A percentile compares a stretch with the other conserved stretches of the same genome.
Evolutionary conservation across 2,329 filamentous ascomycete genomes (phyloP).

Genomic region (Xylaria sp.): DNA sequence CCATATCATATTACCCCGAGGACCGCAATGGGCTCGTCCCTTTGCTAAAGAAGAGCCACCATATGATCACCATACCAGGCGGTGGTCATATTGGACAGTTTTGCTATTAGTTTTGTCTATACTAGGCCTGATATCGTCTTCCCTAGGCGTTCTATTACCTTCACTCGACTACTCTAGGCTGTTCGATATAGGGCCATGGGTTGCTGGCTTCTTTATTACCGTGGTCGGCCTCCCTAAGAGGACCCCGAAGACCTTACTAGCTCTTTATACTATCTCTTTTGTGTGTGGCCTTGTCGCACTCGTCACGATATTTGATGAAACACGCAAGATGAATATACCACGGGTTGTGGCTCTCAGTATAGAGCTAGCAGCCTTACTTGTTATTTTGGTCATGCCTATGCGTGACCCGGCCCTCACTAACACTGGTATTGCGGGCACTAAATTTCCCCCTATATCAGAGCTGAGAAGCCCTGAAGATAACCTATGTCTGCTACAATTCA

Average conservation of each 20-base stretch:
- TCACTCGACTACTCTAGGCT: constrained; percentile 45
- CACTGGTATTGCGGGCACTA: constrained; percentile 68
- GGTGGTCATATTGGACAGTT: constrained; percentile 55
- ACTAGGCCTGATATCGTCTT: constrained; percentile 50
- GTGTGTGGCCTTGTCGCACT: constrained; percentile 46
- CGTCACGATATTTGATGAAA: constrained; percentile 45
- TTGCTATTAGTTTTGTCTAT: constrained; percentile 49
- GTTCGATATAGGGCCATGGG: constrained; percentile 55
- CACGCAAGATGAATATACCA: constrained; percentile 48
- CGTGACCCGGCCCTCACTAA: constrained; percentile 66
- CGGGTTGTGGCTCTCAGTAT: constrained; percentile 51
- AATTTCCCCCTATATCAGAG: constrained; percentile 63
- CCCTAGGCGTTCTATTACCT: constrained; percentile 47
- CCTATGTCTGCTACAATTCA: constrained; percentile 82
- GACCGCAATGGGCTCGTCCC: constrained; percentile 55
- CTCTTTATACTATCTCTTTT: constrained; percentile 52
- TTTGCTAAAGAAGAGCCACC: constrained; percentile 55
- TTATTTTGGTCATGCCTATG: constrained; percentile 75
- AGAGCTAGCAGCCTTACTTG: constrained; percentile 58
- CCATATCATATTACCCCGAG: constrained; percentile 42
- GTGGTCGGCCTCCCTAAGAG: constrained; percentile 53
- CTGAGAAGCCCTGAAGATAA: constrained; percentile 83
- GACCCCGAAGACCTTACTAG: constrained; percentile 55
- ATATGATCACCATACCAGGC: constrained; percentile 36
- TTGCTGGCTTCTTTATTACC: constrained; percentile 51